Evolutionary conservation across 495 filamentous ascomycete species (phyloP), one percentile per base, ranked within the genome.

Genomic region (Podospora bellae-mahoneyi): DNA sequence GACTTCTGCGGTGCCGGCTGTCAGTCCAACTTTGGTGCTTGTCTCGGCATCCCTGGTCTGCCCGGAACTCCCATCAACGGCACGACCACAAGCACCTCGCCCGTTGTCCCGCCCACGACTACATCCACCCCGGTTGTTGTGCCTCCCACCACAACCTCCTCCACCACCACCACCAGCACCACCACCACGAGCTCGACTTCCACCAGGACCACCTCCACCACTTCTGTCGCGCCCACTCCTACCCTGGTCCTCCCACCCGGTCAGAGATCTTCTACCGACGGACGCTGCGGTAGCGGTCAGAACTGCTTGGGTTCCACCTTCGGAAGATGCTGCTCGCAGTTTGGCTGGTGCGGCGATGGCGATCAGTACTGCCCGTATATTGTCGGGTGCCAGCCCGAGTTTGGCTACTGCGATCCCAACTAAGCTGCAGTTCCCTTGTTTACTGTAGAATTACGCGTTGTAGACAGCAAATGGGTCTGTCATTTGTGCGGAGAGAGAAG

Each of bases 1-100:
- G 78, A 76, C 27, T 87, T 81, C 66, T 88, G 86, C 71, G 83
- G 82, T 26, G 75, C 75, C 18, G 84, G 84, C 0, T 88, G 86
- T 63, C 82, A 84, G 71, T 63, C 72, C 20, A 67, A 71, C 20
- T 84, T 78, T 57, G 82, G 82, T 26, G 69, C 69, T 4, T 84
- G 81, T 48, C 70, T 71, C 1, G 68, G 69, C 54, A 48, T 65
- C 0, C 62, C 69, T 4, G 67, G 69, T 5, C 13, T 61, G 2
- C 68, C 69, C 3, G 69, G 63, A 1, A 20, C 19, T 4, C 66
- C 67, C 2, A 18, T 60, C 0, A 59, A 58, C 57, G 75, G 73
- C 69, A 55, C 26, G 28, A 70, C 72, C 10, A 64, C 34, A 19
- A 44, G 30, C 32, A 63, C 30, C 53, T 7, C 54, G n/a, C 28